Evolutionary conservation across 192 early-diverging fungal genomes (phyloP).

Genomic region (Powellomyces hirtus): DNA sequence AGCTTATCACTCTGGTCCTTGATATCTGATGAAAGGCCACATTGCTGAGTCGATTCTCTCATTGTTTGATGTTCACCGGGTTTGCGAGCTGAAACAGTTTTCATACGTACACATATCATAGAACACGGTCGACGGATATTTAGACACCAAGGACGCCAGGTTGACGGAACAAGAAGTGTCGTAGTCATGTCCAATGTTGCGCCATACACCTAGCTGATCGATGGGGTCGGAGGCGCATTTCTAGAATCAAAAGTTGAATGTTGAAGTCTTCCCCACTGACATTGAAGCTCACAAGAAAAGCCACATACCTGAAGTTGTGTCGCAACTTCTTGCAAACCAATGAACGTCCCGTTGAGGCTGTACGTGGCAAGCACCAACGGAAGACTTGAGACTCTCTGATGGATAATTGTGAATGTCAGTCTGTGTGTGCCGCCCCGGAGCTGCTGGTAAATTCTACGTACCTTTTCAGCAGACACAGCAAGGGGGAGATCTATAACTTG

Average conservation of each 20-base stretch:
- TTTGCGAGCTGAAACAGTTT: too few species aligned
- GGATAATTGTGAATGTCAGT: neutral
- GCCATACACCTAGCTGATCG: constrained; percentile 22
- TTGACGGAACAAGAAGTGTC: constrained; percentile 34
- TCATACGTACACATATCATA: constrained; percentile 48
- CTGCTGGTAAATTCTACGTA: neutral
- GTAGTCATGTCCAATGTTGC: constrained; percentile 39
- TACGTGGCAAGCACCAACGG: constrained; percentile 44
- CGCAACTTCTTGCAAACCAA: constrained; percentile 40
- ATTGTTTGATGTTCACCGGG: too few species aligned
- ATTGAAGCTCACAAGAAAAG: too few species aligned
- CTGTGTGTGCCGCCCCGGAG: neutral
- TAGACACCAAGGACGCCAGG: constrained; percentile 21
- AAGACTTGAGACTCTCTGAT: neutral
- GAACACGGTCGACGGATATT: constrained; percentile 33
- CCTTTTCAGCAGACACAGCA: neutral
- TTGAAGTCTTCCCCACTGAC: too few species aligned
- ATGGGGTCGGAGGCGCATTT: neutral
- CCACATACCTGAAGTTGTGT: constrained; percentile 28
- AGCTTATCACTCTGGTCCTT: constrained; percentile 29
- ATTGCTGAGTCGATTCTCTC: too few species aligned
- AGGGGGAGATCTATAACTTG: neutral
- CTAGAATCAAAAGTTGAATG: neutral
- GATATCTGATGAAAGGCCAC: constrained; percentile 26
- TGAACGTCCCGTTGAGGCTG: constrained; percentile 46